Evolutionary conservation across 768 basidiomycete genomes (phyloP).

Genomic region (Cytidiella melzeri): DNA sequence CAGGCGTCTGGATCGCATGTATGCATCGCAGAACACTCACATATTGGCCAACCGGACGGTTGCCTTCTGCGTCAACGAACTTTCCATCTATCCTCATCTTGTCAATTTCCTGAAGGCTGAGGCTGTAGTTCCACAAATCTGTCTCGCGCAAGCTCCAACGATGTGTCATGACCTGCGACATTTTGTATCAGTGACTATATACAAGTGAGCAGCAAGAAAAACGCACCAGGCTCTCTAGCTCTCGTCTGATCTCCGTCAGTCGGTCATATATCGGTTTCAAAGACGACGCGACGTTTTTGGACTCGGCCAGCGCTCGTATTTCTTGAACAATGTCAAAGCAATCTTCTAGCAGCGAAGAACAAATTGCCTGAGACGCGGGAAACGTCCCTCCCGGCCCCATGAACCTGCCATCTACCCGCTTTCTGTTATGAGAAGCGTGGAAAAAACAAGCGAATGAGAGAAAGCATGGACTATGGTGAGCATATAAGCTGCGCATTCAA

Average conservation of each 20-base stretch:
- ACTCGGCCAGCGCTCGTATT: conserved; percentile 89
- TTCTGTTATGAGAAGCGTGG: too few relatives aligned
- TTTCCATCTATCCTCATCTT: conserved; percentile 96
- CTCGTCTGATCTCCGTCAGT: conserved; percentile 74
- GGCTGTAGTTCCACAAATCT: conserved; percentile 88
- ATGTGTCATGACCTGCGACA: conserved; percentile 58
- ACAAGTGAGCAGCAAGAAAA: background rate
- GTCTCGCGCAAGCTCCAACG: conserved; percentile 96
- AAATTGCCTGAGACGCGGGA: conserved; percentile 86
- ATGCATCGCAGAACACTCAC: conserved; percentile 39
- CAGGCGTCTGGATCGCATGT: background rate
- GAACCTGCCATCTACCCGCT: conserved; percentile 95
- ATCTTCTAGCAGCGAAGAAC: conserved; percentile 89
- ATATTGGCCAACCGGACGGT: conserved; percentile 90
- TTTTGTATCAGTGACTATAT: background rate
- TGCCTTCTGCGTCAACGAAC: conserved; percentile 91
- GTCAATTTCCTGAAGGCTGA: conserved; percentile 93
- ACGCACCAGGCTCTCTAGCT: conserved; percentile 79
- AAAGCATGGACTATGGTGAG: background rate
- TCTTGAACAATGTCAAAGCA: conserved; percentile 95
- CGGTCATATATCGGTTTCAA: conserved; percentile 93
- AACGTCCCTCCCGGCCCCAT: conserved; percentile 86
- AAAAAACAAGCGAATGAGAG: too few relatives aligned
- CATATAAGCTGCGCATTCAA: conserved; percentile 16
- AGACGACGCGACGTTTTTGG: conserved; percentile 77